Conservation (phyloP, 2,329 filamentous ascomycete species). For the Zymoseptoria tritici region DNA sequence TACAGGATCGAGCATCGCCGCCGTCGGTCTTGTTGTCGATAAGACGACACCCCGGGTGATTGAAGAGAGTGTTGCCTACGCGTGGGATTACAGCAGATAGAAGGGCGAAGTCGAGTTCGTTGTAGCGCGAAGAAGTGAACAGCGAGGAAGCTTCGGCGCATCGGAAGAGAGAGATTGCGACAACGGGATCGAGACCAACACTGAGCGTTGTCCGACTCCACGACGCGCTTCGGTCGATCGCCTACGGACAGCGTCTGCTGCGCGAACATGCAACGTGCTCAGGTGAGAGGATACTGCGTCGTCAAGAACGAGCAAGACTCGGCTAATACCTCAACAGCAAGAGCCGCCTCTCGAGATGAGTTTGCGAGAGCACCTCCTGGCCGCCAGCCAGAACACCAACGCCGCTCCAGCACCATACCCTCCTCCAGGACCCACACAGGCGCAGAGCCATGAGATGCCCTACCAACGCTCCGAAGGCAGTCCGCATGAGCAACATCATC, state of each 20-base stretch:
- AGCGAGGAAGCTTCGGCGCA: not conserved
- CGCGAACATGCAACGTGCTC: not conserved
- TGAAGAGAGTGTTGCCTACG: not conserved
- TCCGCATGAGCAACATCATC: conserved; percentile 36
- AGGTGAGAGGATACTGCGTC: not conserved
- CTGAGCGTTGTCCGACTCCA: not conserved
- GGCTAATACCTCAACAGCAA: not conserved
- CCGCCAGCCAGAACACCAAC: conserved; percentile 41
- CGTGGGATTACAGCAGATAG: not conserved
- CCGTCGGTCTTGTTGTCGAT: not conserved
- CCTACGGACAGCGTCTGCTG: not conserved
- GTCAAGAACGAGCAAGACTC: not conserved
- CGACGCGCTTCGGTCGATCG: not conserved
- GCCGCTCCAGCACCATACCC: conserved; percentile 34
- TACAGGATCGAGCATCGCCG: not conserved
- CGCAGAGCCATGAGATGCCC: conserved; percentile 21
- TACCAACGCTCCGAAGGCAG: conserved; percentile 35
- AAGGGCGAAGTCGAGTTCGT: not conserved
- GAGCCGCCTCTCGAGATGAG: conserved; percentile 32
- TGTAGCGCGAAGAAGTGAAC: not conserved
- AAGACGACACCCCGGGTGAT: not conserved
- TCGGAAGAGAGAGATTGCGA: not conserved
- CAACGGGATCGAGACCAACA: not conserved
- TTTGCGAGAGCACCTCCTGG: conserved; percentile 57
- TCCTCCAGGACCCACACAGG: conserved; percentile 8